Conservation (phyloP, 1,284 basidiomycete genomes). For the Sanghuangporus weigelae region DNA sequence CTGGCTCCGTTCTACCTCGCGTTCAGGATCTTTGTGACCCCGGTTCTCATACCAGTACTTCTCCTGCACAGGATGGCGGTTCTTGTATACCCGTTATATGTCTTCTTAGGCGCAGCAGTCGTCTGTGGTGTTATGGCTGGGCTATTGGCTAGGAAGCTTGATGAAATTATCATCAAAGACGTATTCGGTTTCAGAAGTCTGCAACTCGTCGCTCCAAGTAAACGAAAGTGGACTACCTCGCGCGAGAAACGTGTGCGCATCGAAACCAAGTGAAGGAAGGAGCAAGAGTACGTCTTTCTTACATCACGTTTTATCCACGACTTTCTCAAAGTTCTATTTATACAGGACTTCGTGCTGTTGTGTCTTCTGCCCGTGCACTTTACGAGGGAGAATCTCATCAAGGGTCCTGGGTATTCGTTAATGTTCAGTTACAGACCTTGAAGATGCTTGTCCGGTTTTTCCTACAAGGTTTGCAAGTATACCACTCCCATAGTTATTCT, state of each 20-base stretch:
- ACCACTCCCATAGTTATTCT: too few species aligned
- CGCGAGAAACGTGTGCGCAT: not conserved
- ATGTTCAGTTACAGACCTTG: too few species aligned
- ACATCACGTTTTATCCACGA: not conserved
- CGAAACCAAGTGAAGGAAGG: not conserved
- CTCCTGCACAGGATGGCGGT: not conserved
- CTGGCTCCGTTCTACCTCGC: constrained; percentile 7
- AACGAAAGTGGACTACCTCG: not conserved
- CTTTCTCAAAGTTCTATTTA: too few species aligned
- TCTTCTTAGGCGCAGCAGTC: constrained; percentile 12
- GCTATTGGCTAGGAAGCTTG: not conserved
- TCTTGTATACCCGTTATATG: constrained; percentile 12
- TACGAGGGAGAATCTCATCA: too few species aligned
- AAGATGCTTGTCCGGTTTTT: too few species aligned
- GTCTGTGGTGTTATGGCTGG: constrained; percentile 10
- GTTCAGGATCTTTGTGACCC: not conserved
- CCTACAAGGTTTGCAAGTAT: too few species aligned
- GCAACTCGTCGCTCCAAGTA: not conserved
- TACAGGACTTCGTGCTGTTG: too few species aligned
- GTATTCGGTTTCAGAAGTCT: not conserved
- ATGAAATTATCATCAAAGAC: not conserved
- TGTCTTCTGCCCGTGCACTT: too few species aligned
- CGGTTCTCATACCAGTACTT: constrained; percentile 6
- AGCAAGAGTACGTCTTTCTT: not conserved
- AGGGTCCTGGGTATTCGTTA: too few species aligned